Evolutionary conservation across 306 rosid species (phyloP), one percentile per base, ranked within the genome.

Genomic region (Acacia melanoxylon): DNA sequence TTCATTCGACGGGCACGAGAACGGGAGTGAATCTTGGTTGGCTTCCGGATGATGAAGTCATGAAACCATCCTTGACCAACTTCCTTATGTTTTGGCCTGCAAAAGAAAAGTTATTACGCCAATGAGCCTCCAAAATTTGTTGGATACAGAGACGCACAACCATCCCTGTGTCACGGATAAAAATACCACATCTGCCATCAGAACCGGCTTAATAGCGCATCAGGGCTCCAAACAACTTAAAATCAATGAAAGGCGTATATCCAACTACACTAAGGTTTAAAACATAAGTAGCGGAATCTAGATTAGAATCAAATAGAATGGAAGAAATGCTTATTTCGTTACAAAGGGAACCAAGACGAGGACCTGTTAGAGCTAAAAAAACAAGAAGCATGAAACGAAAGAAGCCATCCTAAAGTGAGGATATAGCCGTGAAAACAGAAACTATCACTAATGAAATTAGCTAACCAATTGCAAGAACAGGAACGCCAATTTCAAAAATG

Each of bases 31-130:
- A 95, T 95, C 90, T 95, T 95, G 12, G 98, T 95, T 33, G 99
- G 99, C 81, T 95, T 95, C 88, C 99, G 87, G 87, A 95, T 93
- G 25, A 95, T 91, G 83, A n/a, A n/a, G n/a, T n/a, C n/a, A n/a
- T n/a, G n/a, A 95, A 95, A 1, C 99, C 99, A 89, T 95, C 99
- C 89, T 95, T 95, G 20, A 95, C 98, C 90, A 95, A 82, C 92
- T 93, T 95, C 86, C 99, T 87, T 0, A 95, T 89, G 87, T 93
- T 93, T 82, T 93, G 99, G 73, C 99, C 99, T 95, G 89, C 78
- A 85, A n/a, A 74, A 7, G 14, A 31, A 46, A 82, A 77, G 12
- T 40, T 45, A 80, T 27, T 24, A n/a, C 10, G 33, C 31, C 29
- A 63, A 59, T 17, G 2, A 69, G 56, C 62, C n/a, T 8, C 14